Evolutionary conservation across 805 yeast species (phyloP).

Genomic region (Wickerhamomyces strasburgensis): DNA sequence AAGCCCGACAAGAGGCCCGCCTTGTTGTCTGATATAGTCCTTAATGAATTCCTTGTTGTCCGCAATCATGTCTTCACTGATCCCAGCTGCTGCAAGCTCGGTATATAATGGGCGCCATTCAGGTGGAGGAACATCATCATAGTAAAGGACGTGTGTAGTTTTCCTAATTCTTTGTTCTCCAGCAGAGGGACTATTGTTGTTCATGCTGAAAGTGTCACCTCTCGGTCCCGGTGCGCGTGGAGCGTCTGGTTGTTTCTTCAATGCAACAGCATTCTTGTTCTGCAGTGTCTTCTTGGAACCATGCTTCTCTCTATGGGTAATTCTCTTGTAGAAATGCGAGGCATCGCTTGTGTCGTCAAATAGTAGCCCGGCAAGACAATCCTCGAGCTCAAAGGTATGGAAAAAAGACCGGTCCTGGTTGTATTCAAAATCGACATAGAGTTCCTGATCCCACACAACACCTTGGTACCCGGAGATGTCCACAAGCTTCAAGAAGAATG

Average conservation of each 20-base stretch:
- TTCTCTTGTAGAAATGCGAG: conserved; percentile 74
- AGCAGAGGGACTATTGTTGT: conserved; percentile 14
- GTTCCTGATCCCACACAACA: conserved; percentile 95
- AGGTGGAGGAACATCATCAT: conserved; percentile 75
- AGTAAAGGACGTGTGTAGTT: conserved; percentile 57
- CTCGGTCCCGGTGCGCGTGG: conserved; percentile 27
- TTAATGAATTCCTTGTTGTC: conserved; percentile 80
- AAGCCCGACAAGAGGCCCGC: conserved; percentile 75
- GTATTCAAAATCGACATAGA: conserved; percentile 82
- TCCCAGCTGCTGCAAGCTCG: conserved; percentile 73
- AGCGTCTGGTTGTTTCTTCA: conserved; percentile 46
- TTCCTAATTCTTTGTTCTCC: conserved; percentile 51
- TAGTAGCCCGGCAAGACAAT: conserved; percentile 77
- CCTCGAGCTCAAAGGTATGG: conserved; percentile 92
- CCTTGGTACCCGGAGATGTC: conserved; percentile 81
- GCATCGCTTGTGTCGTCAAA: conserved; percentile 92
- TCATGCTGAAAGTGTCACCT: conserved; percentile 26
- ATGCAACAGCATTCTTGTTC: conserved; percentile 84
- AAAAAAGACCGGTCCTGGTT: conserved; percentile 92
- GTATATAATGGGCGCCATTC: conserved; percentile 77
- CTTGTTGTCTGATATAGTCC: conserved; percentile 66
- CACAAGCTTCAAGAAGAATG: conserved; percentile 84
- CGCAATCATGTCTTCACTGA: conserved; percentile 83
- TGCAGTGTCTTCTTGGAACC: conserved; percentile 81
- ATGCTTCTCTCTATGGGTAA: conserved; percentile 68